Evolutionary conservation across 495 filamentous ascomycete genomes (phyloP).

Genomic region (Talaromyces wortmannii): DNA sequence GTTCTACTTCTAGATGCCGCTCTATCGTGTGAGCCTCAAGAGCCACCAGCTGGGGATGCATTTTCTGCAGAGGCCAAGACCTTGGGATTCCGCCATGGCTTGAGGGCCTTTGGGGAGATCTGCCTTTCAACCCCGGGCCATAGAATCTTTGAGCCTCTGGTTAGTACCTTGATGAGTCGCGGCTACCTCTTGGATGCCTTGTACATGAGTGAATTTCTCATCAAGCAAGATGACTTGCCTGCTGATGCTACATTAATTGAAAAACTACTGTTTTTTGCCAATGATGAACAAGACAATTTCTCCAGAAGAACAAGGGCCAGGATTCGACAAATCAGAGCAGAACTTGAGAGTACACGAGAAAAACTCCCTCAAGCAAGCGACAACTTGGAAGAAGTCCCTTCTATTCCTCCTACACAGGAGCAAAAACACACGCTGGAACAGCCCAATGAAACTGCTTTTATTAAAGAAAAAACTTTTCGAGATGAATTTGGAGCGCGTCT

Average conservation of each 20-base stretch:
- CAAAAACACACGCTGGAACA: background rate
- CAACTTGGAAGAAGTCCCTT: no score
- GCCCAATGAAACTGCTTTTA: background rate
- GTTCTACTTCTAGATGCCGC: conserved; percentile 24
- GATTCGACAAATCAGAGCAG: background rate
- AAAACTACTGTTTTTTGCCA: background rate
- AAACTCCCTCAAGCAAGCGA: background rate
- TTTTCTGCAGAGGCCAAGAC: conserved; percentile 1
- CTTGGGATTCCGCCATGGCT: conserved; percentile 9
- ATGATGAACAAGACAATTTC: background rate
- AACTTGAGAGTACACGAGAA: background rate
- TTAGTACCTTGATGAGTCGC: conserved; percentile 47
- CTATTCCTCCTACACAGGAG: background rate
- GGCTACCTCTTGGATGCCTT: conserved; percentile 43
- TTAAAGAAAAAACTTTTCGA: conserved; percentile 24
- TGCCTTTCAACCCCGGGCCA: conserved; percentile 33
- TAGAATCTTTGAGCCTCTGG: conserved; percentile 52
- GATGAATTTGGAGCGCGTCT: conserved; percentile 63
- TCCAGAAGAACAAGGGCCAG: conserved; percentile 1
- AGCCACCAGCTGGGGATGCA: background rate
- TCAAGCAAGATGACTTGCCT: conserved; percentile 44
- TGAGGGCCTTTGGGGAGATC: conserved; percentile 40
- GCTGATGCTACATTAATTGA: conserved; percentile 2
- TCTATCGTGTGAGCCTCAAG: conserved; percentile 8
- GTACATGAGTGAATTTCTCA: conserved; percentile 53